These are phyloP conservation scores for Salvia splendens DNA, from an alignment of 257 asterid species.

Conservation along the genomic window DNA sequence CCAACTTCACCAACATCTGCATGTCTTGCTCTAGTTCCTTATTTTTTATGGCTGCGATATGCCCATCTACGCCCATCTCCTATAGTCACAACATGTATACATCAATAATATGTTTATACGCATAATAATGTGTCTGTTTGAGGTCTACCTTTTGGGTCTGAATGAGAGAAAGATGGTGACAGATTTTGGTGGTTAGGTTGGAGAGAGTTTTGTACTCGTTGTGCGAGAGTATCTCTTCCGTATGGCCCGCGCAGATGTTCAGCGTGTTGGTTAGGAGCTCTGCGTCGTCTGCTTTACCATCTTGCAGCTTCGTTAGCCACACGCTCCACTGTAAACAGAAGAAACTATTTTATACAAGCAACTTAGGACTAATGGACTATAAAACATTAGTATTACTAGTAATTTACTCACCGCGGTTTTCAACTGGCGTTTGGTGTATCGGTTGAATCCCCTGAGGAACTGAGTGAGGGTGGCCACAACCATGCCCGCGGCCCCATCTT, in stretches of 20 bases:
- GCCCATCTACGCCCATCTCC: background rate
- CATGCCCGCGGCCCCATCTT: background rate
- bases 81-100: background rate
- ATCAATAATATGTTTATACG: background rate
- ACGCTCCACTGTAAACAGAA: slow-evolving; percentile 40
- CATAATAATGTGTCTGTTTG: background rate
- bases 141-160: slow-evolving; percentile 28
- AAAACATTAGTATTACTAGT: too few relatives aligned
- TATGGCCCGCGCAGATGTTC: slow-evolving; percentile 40
- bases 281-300: slow-evolving; percentile 36
- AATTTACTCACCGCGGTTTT: slow-evolving; percentile 34
- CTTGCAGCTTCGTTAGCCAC: slow-evolving; percentile 41
- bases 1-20: slow-evolving; percentile 38
- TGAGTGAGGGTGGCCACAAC: slow-evolving; percentile 23
- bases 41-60: background rate
- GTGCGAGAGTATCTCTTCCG: slow-evolving; percentile 35
- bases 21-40: slow-evolving; percentile 31
- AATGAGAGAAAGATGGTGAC: slow-evolving; percentile 31
- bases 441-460: slow-evolving; percentile 33
- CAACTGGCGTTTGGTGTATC: slow-evolving; percentile 24
- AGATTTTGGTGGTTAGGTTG: slow-evolving; percentile 41
- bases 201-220: slow-evolving; percentile 40
- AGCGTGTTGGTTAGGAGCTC: slow-evolving; percentile 44
- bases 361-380: too few relatives aligned
- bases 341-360: too few relatives aligned